These are phyloP conservation scores for Aphanomyces cochlioides DNA, from an alignment of 352 stramenopile species.

Conservation along the genomic window DNA sequence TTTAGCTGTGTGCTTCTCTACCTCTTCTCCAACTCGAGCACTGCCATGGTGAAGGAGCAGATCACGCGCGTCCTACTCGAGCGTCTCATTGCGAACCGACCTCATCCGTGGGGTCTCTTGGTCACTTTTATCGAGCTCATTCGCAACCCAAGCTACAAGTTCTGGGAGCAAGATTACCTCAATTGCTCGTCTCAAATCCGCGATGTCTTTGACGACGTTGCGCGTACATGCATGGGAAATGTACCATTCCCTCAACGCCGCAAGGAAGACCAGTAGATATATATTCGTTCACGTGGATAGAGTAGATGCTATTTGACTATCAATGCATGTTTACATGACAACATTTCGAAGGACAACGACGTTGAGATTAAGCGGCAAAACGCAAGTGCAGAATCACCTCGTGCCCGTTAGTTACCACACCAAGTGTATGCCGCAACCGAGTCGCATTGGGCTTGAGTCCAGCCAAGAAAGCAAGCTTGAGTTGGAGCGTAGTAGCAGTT, in stretches of 20 bases:
- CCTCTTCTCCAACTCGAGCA: conserved; percentile 96
- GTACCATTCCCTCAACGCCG: conserved; percentile 14
- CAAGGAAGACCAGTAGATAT: background rate
- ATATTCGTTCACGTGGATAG: too few species aligned
- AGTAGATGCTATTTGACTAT: too few species aligned
- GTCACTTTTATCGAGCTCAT: conserved; percentile 99
- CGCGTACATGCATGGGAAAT: conserved; percentile 89
- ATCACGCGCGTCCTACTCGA: conserved; percentile 98
- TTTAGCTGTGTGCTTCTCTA: conserved; percentile 99
- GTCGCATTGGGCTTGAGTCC: background rate
- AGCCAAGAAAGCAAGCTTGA: background rate
- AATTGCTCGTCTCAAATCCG: conserved; percentile 98
- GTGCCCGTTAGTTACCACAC: background rate
- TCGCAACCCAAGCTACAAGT: conserved; percentile 99
- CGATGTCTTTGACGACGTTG: conserved; percentile 98
- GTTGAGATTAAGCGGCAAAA: too few species aligned
- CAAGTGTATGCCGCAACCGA: background rate
- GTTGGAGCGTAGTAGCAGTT: conserved; percentile 5
- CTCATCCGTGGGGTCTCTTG: conserved; percentile 97
- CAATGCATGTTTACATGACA: too few species aligned
- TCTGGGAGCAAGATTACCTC: conserved; percentile 98
- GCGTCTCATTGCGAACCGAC: conserved; percentile 97
- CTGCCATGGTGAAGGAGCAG: conserved; percentile 96
- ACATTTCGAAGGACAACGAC: too few species aligned
- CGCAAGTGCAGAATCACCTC: too few species aligned